Evolutionary conservation across 1,284 basidiomycete genomes (phyloP).

Genomic region (Ceratobasidium sp.): DNA sequence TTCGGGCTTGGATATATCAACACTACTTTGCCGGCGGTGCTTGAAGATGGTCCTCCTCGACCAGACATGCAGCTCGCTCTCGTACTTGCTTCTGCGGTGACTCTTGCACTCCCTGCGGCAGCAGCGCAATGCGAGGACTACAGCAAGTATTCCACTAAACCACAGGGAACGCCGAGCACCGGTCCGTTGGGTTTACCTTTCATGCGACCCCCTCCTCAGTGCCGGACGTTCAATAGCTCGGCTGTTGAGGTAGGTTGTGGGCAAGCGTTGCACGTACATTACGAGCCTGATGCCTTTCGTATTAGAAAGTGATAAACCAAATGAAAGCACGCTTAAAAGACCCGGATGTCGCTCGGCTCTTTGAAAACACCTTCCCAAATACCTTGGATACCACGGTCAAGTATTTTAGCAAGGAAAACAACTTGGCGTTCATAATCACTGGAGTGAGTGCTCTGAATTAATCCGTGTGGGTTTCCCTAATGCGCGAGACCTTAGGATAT

Average conservation of each 20-base stretch:
- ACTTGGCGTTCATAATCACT: slow-evolving; percentile 80
- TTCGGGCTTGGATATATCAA: slow-evolving; percentile 20
- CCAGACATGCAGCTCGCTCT: slow-evolving; percentile 31
- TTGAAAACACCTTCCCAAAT: slow-evolving; percentile 83
- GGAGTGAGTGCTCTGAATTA: slow-evolving; percentile 62
- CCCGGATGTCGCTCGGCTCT: slow-evolving; percentile 77
- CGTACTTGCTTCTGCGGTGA: slow-evolving; percentile 27
- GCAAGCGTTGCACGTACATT: not conserved
- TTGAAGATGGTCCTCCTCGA: not conserved
- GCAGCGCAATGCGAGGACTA: slow-evolving; percentile 49
- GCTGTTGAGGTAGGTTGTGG: slow-evolving; percentile 69
- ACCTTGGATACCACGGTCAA: slow-evolving; percentile 82
- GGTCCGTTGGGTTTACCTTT: slow-evolving; percentile 74
- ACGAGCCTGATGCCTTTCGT: slow-evolving; percentile 4
- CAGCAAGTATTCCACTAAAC: slow-evolving; percentile 57
- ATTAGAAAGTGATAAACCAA: slow-evolving; percentile 73
- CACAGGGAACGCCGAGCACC: slow-evolving; percentile 69
- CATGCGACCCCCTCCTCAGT: slow-evolving; percentile 75
- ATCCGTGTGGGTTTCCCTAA: not conserved
- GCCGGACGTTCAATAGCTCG: slow-evolving; percentile 78
- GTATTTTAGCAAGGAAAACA: slow-evolving; percentile 70
- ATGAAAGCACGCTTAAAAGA: slow-evolving; percentile 78
- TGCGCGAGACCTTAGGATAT: slow-evolving; percentile 66
- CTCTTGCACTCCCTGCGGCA: slow-evolving; percentile 16
- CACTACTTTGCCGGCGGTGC: not conserved